Conservation (phyloP, 768 basidiomycete genomes). For the Cystobasidium ongulense region DNA sequence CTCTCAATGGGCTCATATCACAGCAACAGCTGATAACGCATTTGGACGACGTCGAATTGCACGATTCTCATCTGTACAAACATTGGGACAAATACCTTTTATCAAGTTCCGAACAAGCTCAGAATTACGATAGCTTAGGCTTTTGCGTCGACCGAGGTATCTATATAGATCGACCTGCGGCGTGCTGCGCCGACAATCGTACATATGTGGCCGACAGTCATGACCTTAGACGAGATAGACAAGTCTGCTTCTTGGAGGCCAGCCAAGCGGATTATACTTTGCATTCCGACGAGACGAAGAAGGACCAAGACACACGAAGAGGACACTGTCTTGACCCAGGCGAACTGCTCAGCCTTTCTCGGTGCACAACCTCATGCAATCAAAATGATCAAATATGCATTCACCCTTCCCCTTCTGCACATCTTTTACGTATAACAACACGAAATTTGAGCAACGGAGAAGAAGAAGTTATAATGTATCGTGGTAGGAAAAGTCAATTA, state of each 20-base stretch:
- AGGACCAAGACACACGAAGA: neutral
- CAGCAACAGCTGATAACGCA: constrained; percentile 10
- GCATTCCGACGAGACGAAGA: neutral
- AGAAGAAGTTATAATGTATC: neutral
- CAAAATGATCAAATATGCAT: neutral
- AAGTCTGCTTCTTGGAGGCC: neutral
- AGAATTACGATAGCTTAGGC: constrained; percentile 3
- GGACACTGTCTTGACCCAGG: constrained; percentile 8
- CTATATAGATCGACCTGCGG: neutral
- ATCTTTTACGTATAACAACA: neutral
- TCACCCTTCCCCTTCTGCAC: neutral
- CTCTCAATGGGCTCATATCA: neutral
- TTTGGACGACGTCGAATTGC: constrained; percentile 28
- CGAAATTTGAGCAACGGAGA: neutral
- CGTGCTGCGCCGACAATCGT: neutral
- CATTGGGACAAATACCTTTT: constrained; percentile 23
- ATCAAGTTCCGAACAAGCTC: neutral
- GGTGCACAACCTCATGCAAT: constrained; percentile 10
- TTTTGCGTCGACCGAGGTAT: neutral
- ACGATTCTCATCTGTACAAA: neutral
- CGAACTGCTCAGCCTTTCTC: neutral
- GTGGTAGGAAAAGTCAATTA: neutral
- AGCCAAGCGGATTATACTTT: neutral
- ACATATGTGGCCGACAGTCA: neutral
- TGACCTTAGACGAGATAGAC: too few relatives aligned